Conservation (phyloP, 345 rosid species). For the Salix viminalis region DNA sequence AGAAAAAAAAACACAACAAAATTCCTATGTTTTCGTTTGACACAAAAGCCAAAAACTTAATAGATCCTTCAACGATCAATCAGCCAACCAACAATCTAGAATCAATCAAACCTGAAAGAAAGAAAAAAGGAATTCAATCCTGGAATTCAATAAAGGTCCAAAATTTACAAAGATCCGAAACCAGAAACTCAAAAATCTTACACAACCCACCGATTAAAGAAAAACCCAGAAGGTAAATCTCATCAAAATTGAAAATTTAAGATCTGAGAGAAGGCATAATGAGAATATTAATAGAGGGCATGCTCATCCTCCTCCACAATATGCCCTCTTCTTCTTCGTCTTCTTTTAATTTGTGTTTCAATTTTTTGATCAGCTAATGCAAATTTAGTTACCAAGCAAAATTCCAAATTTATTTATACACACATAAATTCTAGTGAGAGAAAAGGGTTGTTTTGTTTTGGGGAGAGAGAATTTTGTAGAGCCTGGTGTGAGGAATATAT, state of each 20-base stretch:
- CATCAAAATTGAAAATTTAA: conserved; percentile 30
- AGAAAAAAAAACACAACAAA: conserved; percentile 20
- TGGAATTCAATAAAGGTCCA: conserved; percentile 21
- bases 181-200: conserved; percentile 27
- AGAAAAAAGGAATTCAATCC: conserved; percentile 20
- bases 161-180: conserved; percentile 38
- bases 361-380: conserved; percentile 29
- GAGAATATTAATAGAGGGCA: conserved; percentile 45
- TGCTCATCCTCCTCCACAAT: conserved; percentile 51
- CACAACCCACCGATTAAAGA: conserved; percentile 62
- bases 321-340: conserved; percentile 34
- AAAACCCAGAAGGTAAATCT: conserved; percentile 72
- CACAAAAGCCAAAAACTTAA: conserved; percentile 12
- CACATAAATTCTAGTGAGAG: conserved; percentile 7
- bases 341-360: conserved; percentile 6
- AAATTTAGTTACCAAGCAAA: conserved; percentile 38
- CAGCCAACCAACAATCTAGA: conserved; percentile 23
- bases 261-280: conserved; percentile 70
- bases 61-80: conserved; percentile 54
- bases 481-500: conserved; percentile 37
- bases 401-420: conserved; percentile 16
- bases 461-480: conserved; percentile 9
- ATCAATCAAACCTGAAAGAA: conserved; percentile 34
- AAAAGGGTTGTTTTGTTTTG: background rate
- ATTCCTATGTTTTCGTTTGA: conserved; percentile 20